Evolutionary conservation across 768 basidiomycete genomes (phyloP), one percentile per base, ranked within the genome.

Genomic region (Suillus alpinus): DNA sequence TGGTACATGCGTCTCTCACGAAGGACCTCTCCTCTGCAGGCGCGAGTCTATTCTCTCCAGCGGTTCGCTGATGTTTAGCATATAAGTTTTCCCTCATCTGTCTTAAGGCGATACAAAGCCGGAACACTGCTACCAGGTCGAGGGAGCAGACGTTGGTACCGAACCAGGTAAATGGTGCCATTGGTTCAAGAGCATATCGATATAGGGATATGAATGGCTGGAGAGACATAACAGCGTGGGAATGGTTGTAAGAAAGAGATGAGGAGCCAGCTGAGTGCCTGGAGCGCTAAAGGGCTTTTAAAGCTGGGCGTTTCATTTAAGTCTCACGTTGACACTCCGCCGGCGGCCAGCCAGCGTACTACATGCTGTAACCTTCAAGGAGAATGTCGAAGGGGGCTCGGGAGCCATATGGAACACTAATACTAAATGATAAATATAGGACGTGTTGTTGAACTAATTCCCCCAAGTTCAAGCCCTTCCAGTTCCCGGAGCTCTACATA

Each of bases 141-240:
- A 93, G 78, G 0, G 86, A 82, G 68, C 77, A 85, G 60, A 91
- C 76, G 18, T 72, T 58, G 59, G 83, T 69, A 4, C 85, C 86
- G 68, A 89, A 82, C 86, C 86, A 89, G 20, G 84, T 78, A 66
- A 91, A 87, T 0, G 86, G 87, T 0, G 85, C 79, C 40, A 89
- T 72, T 20, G 88, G 89, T 59, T 81, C 69, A 29, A 91, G 72
- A 60, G 77, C 73, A 57, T 80, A 81, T 59, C 80, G 76, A 68
- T 81, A 89, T 2, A 84, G 59, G n/a, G 77, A 76, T 37, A 85
- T 72, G 36, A 87, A 73, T 0, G 80, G 78, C 43, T 64, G 67
- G 60, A 78, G 67, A 46, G 63, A 71, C 77, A 78, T 77, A 65
- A 56, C 20, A 39, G 59, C 41, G 53, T 44, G 58, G 31, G 29